These are phyloP conservation scores for Leccinum boreale DNA, from an alignment of 768 basidiomycete genomes.

Conservation along the genomic window DNA sequence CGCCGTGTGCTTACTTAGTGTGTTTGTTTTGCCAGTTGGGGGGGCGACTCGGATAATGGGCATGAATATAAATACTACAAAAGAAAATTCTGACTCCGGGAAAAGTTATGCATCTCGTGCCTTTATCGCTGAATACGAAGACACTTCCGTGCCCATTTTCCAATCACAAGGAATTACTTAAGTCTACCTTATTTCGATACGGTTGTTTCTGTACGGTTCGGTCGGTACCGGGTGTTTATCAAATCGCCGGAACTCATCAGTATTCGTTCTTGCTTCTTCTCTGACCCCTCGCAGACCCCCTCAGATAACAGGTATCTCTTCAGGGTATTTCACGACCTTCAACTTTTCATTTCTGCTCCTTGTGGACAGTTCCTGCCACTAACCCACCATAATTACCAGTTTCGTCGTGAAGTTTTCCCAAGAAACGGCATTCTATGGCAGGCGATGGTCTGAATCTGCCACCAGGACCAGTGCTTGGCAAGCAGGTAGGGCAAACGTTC, in stretches of 20 bases:
- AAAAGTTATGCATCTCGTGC: too few relatives aligned
- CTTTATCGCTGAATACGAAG: too few relatives aligned
- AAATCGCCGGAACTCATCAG: neutral
- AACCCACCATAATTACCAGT: neutral
- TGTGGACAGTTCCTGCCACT: neutral
- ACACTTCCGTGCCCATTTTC: too few relatives aligned
- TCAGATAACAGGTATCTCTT: too few relatives aligned
- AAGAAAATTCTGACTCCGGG: too few relatives aligned
- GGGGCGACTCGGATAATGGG: too few relatives aligned
- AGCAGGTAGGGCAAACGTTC: neutral
- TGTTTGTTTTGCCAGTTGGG: too few relatives aligned
- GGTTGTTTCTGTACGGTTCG: too few relatives aligned
- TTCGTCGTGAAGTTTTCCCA: neutral
- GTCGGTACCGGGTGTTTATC: neutral
- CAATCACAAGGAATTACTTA: too few relatives aligned
- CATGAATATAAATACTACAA: too few relatives aligned
- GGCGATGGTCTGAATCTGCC: neutral
- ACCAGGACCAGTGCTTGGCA: neutral
- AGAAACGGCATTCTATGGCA: neutral
- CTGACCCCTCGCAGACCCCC: neutral
- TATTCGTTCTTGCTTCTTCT: neutral
- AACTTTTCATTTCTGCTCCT: neutral
- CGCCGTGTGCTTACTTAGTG: too few relatives aligned
- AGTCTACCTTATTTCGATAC: too few relatives aligned
- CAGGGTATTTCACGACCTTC: neutral